Conservation (phyloP, 106 monocot species). For the Dendrobium catenatum region DNA sequence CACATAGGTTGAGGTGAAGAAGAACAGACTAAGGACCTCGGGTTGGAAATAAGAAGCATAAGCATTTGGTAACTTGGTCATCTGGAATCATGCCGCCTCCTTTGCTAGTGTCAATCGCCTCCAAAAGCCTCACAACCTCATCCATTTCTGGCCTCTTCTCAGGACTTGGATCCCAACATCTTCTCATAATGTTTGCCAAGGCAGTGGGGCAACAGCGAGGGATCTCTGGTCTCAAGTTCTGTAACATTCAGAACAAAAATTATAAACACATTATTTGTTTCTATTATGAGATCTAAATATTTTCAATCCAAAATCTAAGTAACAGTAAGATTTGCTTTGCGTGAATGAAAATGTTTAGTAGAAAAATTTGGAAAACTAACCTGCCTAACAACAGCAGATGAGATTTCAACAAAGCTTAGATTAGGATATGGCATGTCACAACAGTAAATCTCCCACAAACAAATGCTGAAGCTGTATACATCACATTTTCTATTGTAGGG, state of each 20-base stretch:
- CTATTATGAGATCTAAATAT: too few species aligned
- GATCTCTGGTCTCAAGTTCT: slow-evolving; percentile 67
- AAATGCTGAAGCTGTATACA: slow-evolving; percentile 74
- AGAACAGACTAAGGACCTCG: slow-evolving; percentile 31
- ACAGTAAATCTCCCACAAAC: slow-evolving; percentile 74
- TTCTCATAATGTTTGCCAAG: slow-evolving; percentile 40
- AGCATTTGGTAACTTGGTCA: slow-evolving; percentile 17
- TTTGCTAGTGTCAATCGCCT: slow-evolving; percentile 46
- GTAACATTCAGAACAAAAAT: not conserved
- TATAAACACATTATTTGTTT: too few species aligned
- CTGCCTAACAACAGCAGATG: slow-evolving; percentile 55
- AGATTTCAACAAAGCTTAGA: slow-evolving; percentile 49
- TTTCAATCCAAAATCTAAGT: too few species aligned
- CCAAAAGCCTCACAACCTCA: slow-evolving; percentile 56
- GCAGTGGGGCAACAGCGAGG: slow-evolving; percentile 55
- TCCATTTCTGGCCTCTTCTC: slow-evolving; percentile 62
- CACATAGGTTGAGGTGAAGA: not conserved
- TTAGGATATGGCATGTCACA: slow-evolving; percentile 62
- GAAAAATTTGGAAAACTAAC: slow-evolving; percentile 5
- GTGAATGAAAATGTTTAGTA: not conserved
- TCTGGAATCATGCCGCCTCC: slow-evolving; percentile 76
- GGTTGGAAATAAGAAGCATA: slow-evolving; percentile 24
- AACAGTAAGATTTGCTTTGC: too few species aligned
- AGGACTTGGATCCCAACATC: slow-evolving; percentile 57
- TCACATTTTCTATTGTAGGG: slow-evolving; percentile 74